Percentiles rank a stretch among this genome's conserved stretches.
phyloP scores from a whole-genome alignment of 495 filamentous ascomycete species.

The Lasiosphaeris hirsuta region DNA sequence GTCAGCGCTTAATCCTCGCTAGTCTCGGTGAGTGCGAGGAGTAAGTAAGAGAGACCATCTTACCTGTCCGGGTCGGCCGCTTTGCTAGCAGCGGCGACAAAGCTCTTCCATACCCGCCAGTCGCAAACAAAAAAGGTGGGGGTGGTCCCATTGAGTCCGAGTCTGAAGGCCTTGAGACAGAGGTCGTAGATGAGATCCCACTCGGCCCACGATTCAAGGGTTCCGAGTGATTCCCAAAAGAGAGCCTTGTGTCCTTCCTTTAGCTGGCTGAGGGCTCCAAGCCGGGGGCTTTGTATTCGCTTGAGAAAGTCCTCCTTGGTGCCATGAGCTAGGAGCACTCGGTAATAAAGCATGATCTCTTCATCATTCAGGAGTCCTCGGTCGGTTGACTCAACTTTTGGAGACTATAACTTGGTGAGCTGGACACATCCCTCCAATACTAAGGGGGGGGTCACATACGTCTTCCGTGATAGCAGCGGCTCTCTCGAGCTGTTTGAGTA shows the following conservation, averaged over 20 bases:
- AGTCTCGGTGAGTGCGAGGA: background rate
- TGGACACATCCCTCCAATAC: background rate
- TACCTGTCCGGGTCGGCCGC: slow-evolving; percentile 29
- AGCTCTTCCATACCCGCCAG: slow-evolving; percentile 30
- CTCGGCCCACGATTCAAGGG: slow-evolving; percentile 28
- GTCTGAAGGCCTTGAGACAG: slow-evolving; percentile 25
- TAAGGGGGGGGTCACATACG: slow-evolving; percentile 20
- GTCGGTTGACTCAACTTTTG: slow-evolving; percentile 23
- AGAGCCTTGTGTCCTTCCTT: slow-evolving; percentile 32
- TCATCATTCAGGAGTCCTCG: slow-evolving; percentile 33
- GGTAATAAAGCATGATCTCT: slow-evolving; percentile 34
- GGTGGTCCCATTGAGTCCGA: slow-evolving; percentile 23
- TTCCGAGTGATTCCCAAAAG: slow-evolving; percentile 26
- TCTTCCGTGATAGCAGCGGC: slow-evolving; percentile 40
- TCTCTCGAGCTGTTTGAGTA: slow-evolving; percentile 39
- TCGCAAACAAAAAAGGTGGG: slow-evolving; percentile 34
- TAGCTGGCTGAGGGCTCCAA: slow-evolving; percentile 30
- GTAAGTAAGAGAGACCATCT: slow-evolving; percentile 1
- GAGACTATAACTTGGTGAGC: slow-evolving; percentile 9
- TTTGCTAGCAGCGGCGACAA: slow-evolving; percentile 30
- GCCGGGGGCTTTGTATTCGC: slow-evolving; percentile 25
- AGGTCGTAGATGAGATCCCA: slow-evolving; percentile 35
- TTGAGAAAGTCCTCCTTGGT: slow-evolving; percentile 29
- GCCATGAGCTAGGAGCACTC: slow-evolving; percentile 26
- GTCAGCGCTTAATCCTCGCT: slow-evolving; percentile 2